phyloP scores from a whole-genome alignment of 2,329 filamentous ascomycete species.

The Alternaria sp. region DNA sequence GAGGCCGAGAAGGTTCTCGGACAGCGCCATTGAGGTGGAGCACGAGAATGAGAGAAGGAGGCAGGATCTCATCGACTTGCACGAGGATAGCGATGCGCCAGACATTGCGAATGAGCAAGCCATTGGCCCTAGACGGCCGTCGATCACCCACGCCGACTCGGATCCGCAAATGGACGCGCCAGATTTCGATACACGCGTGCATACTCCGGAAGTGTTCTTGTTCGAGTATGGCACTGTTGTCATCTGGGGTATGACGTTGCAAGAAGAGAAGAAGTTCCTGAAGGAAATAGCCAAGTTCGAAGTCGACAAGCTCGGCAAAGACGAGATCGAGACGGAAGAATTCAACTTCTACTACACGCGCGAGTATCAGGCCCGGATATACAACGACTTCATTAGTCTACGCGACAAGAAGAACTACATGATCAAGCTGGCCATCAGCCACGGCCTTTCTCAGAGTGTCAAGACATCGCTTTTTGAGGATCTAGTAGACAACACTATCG shows the following conservation, averaged over 20 bases:
- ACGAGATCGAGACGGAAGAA: slow-evolving; percentile 93
- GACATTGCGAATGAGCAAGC: slow-evolving; percentile 38
- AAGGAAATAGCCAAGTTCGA: slow-evolving; percentile 96
- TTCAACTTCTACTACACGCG: slow-evolving; percentile 99
- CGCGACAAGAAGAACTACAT: slow-evolving; percentile 96
- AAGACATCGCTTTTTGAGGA: slow-evolving; percentile 99
- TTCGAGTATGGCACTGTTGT: slow-evolving; percentile 98
- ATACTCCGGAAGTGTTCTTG: slow-evolving; percentile 93
- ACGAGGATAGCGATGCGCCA: slow-evolving; percentile 50
- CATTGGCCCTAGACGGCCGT: slow-evolving; percentile 34
- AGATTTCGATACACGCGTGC: slow-evolving; percentile 86
- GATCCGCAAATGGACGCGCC: slow-evolving; percentile 56
- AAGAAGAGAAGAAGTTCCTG: slow-evolving; percentile 87
- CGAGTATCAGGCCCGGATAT: slow-evolving; percentile 97
- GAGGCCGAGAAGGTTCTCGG: slow-evolving; percentile 72
- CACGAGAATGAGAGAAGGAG: slow-evolving; percentile 64
- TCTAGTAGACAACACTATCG: slow-evolving; percentile 90
- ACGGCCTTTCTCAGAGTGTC: slow-evolving; percentile 93
- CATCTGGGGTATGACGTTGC: slow-evolving; percentile 96
- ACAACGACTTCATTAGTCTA: slow-evolving; percentile 98
- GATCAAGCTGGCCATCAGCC: slow-evolving; percentile 96
- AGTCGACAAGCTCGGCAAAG: slow-evolving; percentile 83
- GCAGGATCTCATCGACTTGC: slow-evolving; percentile 71
- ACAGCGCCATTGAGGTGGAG: slow-evolving; percentile 74
- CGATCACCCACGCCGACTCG: slow-evolving; percentile 40